Evolutionary conservation across 352 stramenopile species (phyloP), one percentile per base, ranked within the genome.

Genomic region (Phytophthora sp.): DNA sequence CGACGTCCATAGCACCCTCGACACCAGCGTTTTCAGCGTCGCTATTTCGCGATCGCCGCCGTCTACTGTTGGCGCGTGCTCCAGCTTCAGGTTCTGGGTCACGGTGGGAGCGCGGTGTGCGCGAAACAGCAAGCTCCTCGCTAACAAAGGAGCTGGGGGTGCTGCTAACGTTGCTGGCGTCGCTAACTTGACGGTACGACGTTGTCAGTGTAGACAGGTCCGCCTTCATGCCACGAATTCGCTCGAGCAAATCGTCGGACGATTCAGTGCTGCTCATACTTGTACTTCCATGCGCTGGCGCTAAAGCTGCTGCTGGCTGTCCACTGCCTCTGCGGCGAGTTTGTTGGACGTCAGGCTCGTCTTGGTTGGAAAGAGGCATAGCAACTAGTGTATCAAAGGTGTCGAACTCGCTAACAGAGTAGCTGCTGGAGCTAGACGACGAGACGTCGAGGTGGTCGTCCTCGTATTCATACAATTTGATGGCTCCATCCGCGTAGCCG

Each of bases 321-420:
- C 17, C 50, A 17, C 46, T 69, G 18, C 45, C 15, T 45, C 20
- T 55, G 15, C 18, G 54, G 5, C 54, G 43, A 3, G 12, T 8
- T 26, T 35, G 42, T n/a, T 27, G 41, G 6, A 9, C 9, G 9
- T 67, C 28, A 17, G 41, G 27, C 24, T 66, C 46, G 2, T 57
- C 49, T 37, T 83, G 73, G 42, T 78, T 74, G 43, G 37, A 43
- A 35, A 20, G 26, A 32, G 38, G 38, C 43, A 53, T 30, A 13
- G 35, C 28, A 26, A 76, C 51, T 52, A 80, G 39, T 35, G 69
- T 78, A 10, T 85, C 76, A 23, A 82, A 80, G n/a, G 67, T 69
- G 52, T 88, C 80, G n/a, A 79, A 65, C 31, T 87, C 76, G 45
- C 76, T 90, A 50, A 87, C 71, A 20, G 81, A 88, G 50, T 80